Base-by-base conservation (phyloP, 148 eudicot species). In the Spergularia marina region DNA sequence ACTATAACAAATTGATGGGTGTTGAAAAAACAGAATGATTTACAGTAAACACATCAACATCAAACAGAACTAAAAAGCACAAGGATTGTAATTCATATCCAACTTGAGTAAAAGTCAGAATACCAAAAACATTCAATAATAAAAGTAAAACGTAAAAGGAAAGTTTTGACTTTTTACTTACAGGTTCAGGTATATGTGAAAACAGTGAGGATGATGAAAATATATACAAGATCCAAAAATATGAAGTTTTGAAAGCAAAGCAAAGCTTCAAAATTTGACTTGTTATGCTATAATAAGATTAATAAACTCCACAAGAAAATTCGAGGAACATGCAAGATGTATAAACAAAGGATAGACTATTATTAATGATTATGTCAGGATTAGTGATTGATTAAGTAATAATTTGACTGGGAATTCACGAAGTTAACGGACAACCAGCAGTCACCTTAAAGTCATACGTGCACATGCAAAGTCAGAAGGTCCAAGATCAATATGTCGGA, bases 111-210 rank as follows among this genome's bases (percentile, higher is more conserved):
- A 65, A 49, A 44, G 18, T 47, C 53, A 14, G 11, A 44, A 15
- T 18, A 67, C 18, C 10, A 44, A 13, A 17, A 65, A 40, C 16
- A 65, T 34, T 34, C n/a, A 67, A 49, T 66, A 44, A 47, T 66
- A 44, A 47, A 67, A 7, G 49, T 7, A 9, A 67, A 20, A 44
- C 6, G 2, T 30, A n/a, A 9, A 49, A 44, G 53, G 14, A n/a
- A 70, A 30, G 59, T 53, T 47, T 68, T 68, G 71, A 68, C 71
- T 68, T 66, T 66, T 51, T 20, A 68, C 55, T 68, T 68, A 68
- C 36, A 30, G 12, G 10, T 30, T 68, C 25, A 23, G 69, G 69
- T 65, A 41, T 65, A 65, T 66, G n/a, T 40, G 10, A 47, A 65
- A 39, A 68, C 13, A 36, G 52, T 68, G 72, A 23, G 20, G 30